Conservation (phyloP, 2,329 filamentous ascomycete species). For the Apiospora marii region DNA sequence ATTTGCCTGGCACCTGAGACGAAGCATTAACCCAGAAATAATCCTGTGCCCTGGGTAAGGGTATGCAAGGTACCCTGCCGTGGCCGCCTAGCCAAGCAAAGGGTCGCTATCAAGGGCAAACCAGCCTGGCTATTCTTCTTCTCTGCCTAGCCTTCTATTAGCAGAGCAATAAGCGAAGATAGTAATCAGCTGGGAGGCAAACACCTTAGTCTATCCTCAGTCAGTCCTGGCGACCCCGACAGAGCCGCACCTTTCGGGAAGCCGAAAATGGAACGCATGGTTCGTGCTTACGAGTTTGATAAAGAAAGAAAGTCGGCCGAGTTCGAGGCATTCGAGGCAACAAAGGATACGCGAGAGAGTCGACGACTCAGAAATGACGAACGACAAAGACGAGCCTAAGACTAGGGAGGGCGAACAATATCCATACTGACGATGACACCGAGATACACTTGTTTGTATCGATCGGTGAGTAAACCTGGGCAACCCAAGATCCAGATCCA, state of each 20-base stretch:
- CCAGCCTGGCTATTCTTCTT: background rate
- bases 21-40: slow-evolving; percentile 7
- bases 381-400: background rate
- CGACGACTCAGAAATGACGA: background rate
- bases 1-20: slow-evolving; percentile 2
- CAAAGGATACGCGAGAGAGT: background rate
- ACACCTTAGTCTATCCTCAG: background rate
- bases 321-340: slow-evolving; percentile 2
- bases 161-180: slow-evolving; percentile 1
- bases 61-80: background rate
- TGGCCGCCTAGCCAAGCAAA: background rate
- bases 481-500: background rate
- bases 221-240: background rate
- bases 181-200: background rate
- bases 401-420: slow-evolving; percentile 1
- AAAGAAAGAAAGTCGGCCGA: background rate
- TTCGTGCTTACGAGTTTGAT: background rate
- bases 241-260: slow-evolving; percentile 13
- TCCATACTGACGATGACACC: background rate
- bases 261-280: slow-evolving; percentile 5
- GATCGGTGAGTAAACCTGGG: background rate
- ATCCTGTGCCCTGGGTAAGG: slow-evolving; percentile 3
- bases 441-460: background rate
- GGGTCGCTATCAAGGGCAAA: slow-evolving; percentile 10
- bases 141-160: background rate